Percentiles rank a stretch among this genome's conserved stretches.
phyloP scores from a whole-genome alignment of 2,329 filamentous ascomycete genomes.

The Pleoardoris graminearum region DNA sequence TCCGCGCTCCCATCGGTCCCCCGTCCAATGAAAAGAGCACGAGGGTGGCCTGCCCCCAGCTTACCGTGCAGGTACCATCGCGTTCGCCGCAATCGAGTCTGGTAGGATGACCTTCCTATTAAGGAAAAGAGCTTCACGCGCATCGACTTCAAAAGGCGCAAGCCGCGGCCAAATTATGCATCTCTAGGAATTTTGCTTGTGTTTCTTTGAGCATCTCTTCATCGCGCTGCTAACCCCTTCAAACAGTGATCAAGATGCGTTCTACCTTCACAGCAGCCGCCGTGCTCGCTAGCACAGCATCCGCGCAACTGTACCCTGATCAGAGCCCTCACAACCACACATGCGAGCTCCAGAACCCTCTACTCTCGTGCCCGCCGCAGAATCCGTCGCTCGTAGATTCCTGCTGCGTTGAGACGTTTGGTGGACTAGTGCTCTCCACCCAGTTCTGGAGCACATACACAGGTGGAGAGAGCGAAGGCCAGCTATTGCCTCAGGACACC shows the following conservation, averaged over 20 bases:
- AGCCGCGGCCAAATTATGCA: conserved; percentile 9
- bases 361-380: conserved; percentile 40
- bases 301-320: conserved; percentile 50
- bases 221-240: conserved; percentile 5
- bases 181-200: conserved; percentile 12
- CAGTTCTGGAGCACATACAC: conserved; percentile 70
- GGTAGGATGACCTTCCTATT: conserved; percentile 34
- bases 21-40: conserved; percentile 38
- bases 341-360: conserved; percentile 51
- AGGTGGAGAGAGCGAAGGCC: conserved; percentile 60
- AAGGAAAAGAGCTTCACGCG: conserved; percentile 33
- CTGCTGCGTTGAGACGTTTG: conserved; percentile 68
- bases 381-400: conserved; percentile 54
- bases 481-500: conserved; percentile 59
- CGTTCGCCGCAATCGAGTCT: conserved; percentile 22
- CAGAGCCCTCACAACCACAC: conserved; percentile 60
- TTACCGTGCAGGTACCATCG: conserved; percentile 36
- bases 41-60: conserved; percentile 27
- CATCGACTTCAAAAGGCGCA: conserved; percentile 18
- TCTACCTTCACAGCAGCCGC: conserved; percentile 17
- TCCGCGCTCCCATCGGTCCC: conserved; percentile 23
- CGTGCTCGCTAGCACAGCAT: conserved; percentile 25
- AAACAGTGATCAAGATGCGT: conserved; percentile 25
- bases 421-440: conserved; percentile 64
- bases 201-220: conserved; percentile 8